Conservation (phyloP, 495 filamentous ascomycete species). For the Amphirosellinia nigrospora region DNA sequence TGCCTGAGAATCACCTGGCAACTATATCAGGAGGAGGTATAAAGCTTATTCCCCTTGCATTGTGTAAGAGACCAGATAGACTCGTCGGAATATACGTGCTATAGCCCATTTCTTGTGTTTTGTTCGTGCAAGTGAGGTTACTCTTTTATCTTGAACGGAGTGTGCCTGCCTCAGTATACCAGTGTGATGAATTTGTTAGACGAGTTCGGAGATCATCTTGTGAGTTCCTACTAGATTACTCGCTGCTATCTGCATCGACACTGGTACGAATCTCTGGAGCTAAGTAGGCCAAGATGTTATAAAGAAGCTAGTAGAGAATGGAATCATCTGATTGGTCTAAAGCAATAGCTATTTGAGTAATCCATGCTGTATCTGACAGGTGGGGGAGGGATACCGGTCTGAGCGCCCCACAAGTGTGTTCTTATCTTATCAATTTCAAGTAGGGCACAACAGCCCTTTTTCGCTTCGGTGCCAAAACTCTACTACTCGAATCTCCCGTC, state of each 20-base stretch:
- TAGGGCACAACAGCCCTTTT: conserved; percentile 42
- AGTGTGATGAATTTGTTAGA: neutral
- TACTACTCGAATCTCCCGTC: conserved; percentile 19
- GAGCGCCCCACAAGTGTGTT: neutral
- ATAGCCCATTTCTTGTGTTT: neutral
- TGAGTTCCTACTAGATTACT: too few relatives aligned
- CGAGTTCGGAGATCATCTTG: neutral
- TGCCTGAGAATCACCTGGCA: neutral
- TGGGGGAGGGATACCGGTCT: neutral
- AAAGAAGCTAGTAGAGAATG: too few relatives aligned
- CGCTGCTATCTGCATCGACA: too few relatives aligned
- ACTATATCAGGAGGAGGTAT: too few relatives aligned
- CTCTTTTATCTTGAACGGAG: neutral
- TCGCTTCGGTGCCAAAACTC: conserved; percentile 37
- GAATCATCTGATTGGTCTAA: conserved; percentile 20
- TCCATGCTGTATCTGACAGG: neutral
- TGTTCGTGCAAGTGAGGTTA: neutral
- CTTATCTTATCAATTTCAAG: conserved; percentile 29
- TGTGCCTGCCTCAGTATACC: neutral
- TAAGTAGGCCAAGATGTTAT: too few relatives aligned
- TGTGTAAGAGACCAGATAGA: neutral
- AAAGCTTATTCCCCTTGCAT: neutral
- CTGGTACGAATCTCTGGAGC: too few relatives aligned
- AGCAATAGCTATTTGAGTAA: neutral
- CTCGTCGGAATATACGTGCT: neutral